Base-by-base conservation (phyloP, 2,329 filamentous ascomycete species). In the Madurella mycetomatis region DNA sequence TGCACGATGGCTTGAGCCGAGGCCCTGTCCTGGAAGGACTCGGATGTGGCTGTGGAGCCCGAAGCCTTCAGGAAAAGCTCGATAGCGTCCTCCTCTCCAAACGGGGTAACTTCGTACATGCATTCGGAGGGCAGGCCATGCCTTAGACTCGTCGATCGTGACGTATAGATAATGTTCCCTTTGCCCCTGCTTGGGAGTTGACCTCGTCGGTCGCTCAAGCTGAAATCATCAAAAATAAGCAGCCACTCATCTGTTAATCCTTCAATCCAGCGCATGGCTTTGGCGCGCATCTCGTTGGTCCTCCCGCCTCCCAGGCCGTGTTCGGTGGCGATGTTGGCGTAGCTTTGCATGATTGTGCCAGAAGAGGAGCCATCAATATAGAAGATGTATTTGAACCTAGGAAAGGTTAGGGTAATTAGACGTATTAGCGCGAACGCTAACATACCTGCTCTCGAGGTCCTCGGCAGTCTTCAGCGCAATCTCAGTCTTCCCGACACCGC, bases 401-500 rank as follows among this genome's bases (percentile, higher is more conserved):
- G 12, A 42, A 25, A 4, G n/a, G 11, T 49, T 5, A 31, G n/a
- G 25, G 16, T 9, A 32, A 8, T 16, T 16, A 5, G 32, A 17
- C 5, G n/a, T 15, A 40, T 19, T 9, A 7, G 25, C 37, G 16
- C 12, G 30, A 16, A 16, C 40, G 2, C 37, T 32, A 9, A 53
- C 51, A 32, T 58, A 62, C 66, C 54, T 51, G 2, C 59, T 37
- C 12, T 61, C 53, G 1, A 57, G 37, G 2, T 41, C 34, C 9
- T 69, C 63, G 0, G 57, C 42, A 5, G 66, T 65, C 19, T 62
- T 68, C 3, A 66, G 31, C 0, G 63, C 67, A 4, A 69, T 66
- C n/a, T 69, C 62, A 0, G 64, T 69, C 41, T 71, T 71, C 0
- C 69, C 67, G 0, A 63, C 59, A 4, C 69, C 68, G 2, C 62